Evolutionary conservation across 176 grass and related monocot species (phyloP), one percentile per base, ranked within the genome.

Genomic region (Otatea glauca): DNA sequence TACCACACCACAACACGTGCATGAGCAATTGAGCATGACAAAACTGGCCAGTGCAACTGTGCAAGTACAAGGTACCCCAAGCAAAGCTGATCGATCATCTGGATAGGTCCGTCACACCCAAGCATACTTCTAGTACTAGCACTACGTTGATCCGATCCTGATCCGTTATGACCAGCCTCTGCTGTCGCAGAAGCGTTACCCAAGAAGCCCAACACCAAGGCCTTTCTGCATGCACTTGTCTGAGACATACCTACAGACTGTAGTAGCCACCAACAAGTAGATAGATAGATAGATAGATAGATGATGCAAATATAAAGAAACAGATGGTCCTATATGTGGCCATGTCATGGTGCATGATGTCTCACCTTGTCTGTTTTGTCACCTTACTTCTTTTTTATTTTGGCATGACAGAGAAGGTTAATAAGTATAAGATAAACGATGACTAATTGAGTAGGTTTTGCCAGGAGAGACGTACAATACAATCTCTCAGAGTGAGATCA

Each of bases 341-440:
- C 70, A 38, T 59, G 74, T 70, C 53, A 79, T 15, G 54, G 29
- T 14, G 42, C 32, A n/a, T 53, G 55, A 55, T n/a, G 67, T 58
- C 67, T 50, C 41, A 13, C 35, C 63, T 11, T 75, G 66, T 34
- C 76, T 20, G 42, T 50, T 27, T 43, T 29, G 56, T 21, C 54
- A 25, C 48, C 81, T 10, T 38, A 4, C 49, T 74, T 24, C 17
- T 34, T 48, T 32, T 5, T 32, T 58, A 18, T 53, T 63, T 53
- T 48, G 37, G 18, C 29, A 20, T 32, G 71, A 64, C 16, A 32
- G 44, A 34, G 72, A 68, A 4, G 16, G 49, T 32, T 66, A 32
- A 68, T 17, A n/a, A 9, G 1, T 14, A 0, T 14, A 0, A 43
- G 13, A 0, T 42, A 4, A 27, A 58, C 38, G 5, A 3, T 2